Evolutionary conservation across 805 yeast genomes (phyloP), one percentile per base, ranked within the genome.

Genomic region (Metschnikowia kunwiensis): DNA sequence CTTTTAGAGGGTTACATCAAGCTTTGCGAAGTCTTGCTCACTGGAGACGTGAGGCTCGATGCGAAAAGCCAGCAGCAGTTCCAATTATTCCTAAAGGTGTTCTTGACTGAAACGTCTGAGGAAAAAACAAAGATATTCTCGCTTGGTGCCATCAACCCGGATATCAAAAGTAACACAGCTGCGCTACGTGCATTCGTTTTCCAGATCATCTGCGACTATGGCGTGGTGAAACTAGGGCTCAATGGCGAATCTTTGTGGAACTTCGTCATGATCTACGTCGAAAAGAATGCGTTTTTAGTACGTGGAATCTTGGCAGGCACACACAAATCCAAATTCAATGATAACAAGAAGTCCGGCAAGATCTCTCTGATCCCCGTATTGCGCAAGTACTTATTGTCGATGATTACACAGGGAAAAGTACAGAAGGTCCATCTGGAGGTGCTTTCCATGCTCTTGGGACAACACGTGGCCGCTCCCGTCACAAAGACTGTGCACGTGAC

Each of bases 61-160:
- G 65, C 70, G 7, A 70, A 74, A 36, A 74, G 83, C 1, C 70
- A 71, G 39, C 84, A 78, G 43, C 85, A 79, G 44, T 54, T 83
- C 13, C 70, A 73, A 29, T 43, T 63, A 2, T 82, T 83, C 49
- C 55, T 83, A 34, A 74, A 74, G 53, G 68, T 72, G 7, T 84
- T 74, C 49, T 56, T 84, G 3, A 61, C 57, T 32, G 93, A 84
- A 52, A 75, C 80, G 5, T 67, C 81, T 3, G 74, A 70, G 17
- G 91, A 84, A 44, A 60, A 75, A 19, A 70, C 75, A 6, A 75
- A 73, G 54, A 70, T 83, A 2, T 70, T 83, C 29, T 78, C 88
- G 1, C 57, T 84, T 26, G 94, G 94, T 1, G 75, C 82, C 19
- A 77, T 80, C 34, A 84, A 84, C 50, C 80, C 81, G 4, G 86